A percentile compares a stretch with the other conserved stretches of the same genome.
Evolutionary conservation across 2,329 filamentous ascomycete genomes (phyloP).

Genomic region (Xylaria digitata): DNA sequence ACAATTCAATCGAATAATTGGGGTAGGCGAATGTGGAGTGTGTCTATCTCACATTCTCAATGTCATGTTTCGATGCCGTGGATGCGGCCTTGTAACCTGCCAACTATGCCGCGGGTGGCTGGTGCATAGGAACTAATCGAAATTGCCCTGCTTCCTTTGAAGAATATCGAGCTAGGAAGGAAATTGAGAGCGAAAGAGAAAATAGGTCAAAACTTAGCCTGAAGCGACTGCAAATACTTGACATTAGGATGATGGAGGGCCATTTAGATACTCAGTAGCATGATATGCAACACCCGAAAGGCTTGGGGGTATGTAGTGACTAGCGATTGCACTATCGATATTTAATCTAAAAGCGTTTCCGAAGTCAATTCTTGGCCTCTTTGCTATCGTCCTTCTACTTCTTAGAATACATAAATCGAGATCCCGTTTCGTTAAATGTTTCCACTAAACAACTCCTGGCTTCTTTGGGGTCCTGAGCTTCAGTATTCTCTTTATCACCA

Average conservation of each 20-base stretch:
- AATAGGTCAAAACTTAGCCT: background rate
- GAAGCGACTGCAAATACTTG: background rate
- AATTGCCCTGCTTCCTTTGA: no score
- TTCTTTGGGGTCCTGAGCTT: background rate
- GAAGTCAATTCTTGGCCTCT: background rate
- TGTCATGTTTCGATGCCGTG: no score
- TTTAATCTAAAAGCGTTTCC: background rate
- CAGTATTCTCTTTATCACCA: background rate
- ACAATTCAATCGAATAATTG: no score
- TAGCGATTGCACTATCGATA: background rate
- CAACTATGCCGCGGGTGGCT: no score
- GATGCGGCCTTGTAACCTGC: no score
- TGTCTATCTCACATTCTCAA: no score
- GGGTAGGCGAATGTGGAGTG: no score
- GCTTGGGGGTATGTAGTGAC: background rate
- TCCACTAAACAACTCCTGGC: background rate
- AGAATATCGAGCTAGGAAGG: background rate
- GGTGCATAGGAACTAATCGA: no score
- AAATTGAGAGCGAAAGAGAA: background rate
- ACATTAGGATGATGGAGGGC: background rate
- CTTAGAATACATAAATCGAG: background rate
- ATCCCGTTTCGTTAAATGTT: background rate
- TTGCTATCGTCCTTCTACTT: background rate
- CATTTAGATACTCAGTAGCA: background rate
- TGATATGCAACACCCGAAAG: background rate